A percentile compares a stretch with the other conserved stretches of the same genome.
These are phyloP conservation scores for Agrostemma githago DNA, from an alignment of 148 eudicot genomes.

Conservation along the genomic window DNA sequence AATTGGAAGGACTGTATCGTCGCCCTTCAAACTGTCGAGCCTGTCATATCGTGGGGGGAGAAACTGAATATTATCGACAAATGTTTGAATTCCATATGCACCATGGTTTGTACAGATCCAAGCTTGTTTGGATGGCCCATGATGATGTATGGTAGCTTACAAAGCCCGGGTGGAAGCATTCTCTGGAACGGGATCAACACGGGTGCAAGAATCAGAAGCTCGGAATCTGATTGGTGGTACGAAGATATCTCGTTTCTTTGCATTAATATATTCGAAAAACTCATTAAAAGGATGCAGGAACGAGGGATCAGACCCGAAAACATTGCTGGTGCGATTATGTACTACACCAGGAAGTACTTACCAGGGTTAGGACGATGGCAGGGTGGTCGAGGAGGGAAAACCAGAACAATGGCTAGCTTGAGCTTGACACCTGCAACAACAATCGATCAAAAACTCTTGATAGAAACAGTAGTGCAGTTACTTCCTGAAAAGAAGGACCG, in stretches of 20 bases:
- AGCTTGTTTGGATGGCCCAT: conserved; percentile 98
- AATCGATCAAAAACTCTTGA: conserved; percentile 57
- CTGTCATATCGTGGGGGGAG: conserved; percentile 48
- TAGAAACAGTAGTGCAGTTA: conserved; percentile 62
- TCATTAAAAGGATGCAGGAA: conserved; percentile 57
- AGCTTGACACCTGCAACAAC: conserved; percentile 63
- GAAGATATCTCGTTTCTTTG: conserved; percentile 79
- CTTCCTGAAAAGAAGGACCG: conserved; percentile 76
- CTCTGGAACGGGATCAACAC: conserved; percentile 96
- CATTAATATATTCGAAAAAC: conserved; percentile 59
- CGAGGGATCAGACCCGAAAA: conserved; percentile 72
- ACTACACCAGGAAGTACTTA: conserved; percentile 70
- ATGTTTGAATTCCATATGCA: conserved; percentile 62
- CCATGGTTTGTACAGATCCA: conserved; percentile 90
- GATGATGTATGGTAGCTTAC: conserved; percentile 94
- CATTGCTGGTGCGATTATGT: conserved; percentile 65
- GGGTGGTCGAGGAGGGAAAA: conserved; percentile 38
- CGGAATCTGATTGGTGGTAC: conserved; percentile 93
- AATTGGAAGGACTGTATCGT: conserved; percentile 86
- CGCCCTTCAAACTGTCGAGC: conserved; percentile 72
- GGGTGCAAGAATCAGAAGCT: conserved; percentile 78
- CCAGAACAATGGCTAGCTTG: conserved; percentile 71
- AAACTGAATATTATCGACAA: conserved; percentile 52
- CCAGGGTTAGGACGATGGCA: conserved; percentile 88
- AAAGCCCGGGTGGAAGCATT: conserved; percentile 96